Base-by-base conservation (phyloP, 352 stramenopile genomes). In the Phytophthora pluvialis region DNA sequence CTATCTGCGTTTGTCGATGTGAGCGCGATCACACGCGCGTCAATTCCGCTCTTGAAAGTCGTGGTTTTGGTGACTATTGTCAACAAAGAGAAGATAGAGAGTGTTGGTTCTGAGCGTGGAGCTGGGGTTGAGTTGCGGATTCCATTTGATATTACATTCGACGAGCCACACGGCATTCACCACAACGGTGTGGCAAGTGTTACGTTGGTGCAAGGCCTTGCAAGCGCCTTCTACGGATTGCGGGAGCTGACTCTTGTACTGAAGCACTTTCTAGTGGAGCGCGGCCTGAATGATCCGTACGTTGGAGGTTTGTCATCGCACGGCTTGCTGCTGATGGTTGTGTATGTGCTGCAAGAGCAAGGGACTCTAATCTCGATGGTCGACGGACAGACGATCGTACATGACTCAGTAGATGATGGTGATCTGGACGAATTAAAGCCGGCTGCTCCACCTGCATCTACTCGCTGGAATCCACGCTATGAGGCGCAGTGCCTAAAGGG, bases 221-320 rank as follows among this genome's bases (percentile, higher is more conserved):
- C 75, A 6, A 65, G 67, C 5, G 76, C 83, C 15, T 93, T 97
- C 15, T 91, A 91, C 40, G 88, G 88, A 0, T 59, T 98, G 21
- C 75, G 82, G 0, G 89, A 96, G 48, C 53, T 98, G 13, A 89
- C 86, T 1, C 73, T 97, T 25, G 88, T 97, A 8, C 68, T 98
- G 18, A 98, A 98, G 69, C 80, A 95, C 50, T 96, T 97, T 51
- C 64, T 98, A 7, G 88, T 83, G n/a, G 88, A 91, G 33, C 81
- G 91, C 26, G 79, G 81, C 5, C 59, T 97, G 8, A 97, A 97
- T 53, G 90, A 98, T 52, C 89, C 91, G 8, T 97, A 95, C 57
- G 72, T 93, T 15, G 92, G 92, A n/a, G 92, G 92, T 0, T 71
- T 98, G 4, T 97, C 89, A 3, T 97, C 87, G 3, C 97, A 98